Evolutionary conservation across 768 basidiomycete genomes (phyloP), one percentile per base, ranked within the genome.

Genomic region (Mycena leptocephala): DNA sequence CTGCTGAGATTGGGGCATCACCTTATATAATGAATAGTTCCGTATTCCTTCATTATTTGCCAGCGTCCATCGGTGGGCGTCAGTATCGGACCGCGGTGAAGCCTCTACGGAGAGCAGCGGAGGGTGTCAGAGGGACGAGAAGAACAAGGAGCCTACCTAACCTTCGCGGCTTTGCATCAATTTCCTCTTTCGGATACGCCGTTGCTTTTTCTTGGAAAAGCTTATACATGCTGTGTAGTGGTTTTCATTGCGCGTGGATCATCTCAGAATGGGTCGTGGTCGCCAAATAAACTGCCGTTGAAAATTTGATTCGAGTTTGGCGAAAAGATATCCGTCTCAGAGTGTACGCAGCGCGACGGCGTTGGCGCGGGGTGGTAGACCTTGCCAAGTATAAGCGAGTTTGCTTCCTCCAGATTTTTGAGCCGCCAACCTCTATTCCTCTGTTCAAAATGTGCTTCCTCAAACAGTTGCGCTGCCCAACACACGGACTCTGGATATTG

Each of bases 91-190:
- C 51, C 28, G 30, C 64, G 64, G 64, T 66, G 46, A 66, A 51
- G 64, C 4, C 43, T 51, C 64, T 66, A 35, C 16, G 33, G 64
- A n/a, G n/a, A n/a, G n/a, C n/a, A n/a, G n/a, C n/a, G n/a, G n/a
- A n/a, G n/a, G n/a, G n/a, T n/a, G n/a, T 66, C 64, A 66, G 46
- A 51, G 22, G 64, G 43, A 64, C 20, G 16, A 64, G 43, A 64
- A 26, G 26, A 28, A 64, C 28, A 26, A 20, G 13, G 7, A 9
- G n/a, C 63, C 30, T 28, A 64, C n/a, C 35, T 46, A 26, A 43
- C 62, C 14, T 46, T n/a, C n/a, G n/a, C n/a, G n/a, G n/a, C n/a
- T n/a, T n/a, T n/a, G n/a, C n/a, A 46, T 30, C 26, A 46, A 62
- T 20, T 24, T n/a, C 63, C 28, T 14, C 22, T 22, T 48, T 64